Evolutionary conservation across 1,284 basidiomycete species (phyloP).

Genomic region (Singerocomus inundabilis): DNA sequence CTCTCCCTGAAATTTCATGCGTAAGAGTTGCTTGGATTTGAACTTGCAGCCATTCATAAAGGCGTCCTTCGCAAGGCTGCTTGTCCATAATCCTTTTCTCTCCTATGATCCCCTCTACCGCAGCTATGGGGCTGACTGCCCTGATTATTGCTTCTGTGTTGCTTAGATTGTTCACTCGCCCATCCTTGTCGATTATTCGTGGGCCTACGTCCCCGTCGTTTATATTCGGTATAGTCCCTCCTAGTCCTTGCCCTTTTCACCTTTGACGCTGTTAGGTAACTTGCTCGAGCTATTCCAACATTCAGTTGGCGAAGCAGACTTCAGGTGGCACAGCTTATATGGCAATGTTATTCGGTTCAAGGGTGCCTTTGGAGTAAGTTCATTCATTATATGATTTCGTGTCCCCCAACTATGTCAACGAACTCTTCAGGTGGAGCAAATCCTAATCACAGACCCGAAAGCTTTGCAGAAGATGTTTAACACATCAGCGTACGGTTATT

Average conservation of each 20-base stretch:
- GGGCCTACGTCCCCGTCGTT: conserved; percentile 36
- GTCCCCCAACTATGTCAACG: background rate
- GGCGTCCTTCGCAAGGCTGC: no score
- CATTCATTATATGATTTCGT: background rate
- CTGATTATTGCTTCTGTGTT: conserved; percentile 15
- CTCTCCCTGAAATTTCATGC: no score
- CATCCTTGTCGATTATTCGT: conserved; percentile 29
- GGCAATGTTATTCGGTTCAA: conserved; percentile 32
- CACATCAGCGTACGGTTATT: conserved; percentile 38
- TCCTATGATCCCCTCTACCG: background rate
- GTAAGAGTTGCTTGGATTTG: no score
- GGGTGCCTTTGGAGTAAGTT: conserved; percentile 24
- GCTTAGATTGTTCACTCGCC: conserved; percentile 11
- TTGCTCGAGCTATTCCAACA: conserved; percentile 26
- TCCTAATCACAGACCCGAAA: conserved; percentile 39
- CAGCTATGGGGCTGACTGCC: background rate
- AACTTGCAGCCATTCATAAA: background rate
- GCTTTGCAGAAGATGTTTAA: conserved; percentile 45
- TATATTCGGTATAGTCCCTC: conserved; percentile 24
- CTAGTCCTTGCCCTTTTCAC: no score
- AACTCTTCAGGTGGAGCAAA: conserved; percentile 21
- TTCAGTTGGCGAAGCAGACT: conserved; percentile 32
- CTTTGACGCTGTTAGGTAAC: conserved; percentile 20
- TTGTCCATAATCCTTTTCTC: background rate
- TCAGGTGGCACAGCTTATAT: conserved; percentile 34